phyloP scores from a whole-genome alignment of 129 eudicot genomes.

The Silybum marianum region DNA sequence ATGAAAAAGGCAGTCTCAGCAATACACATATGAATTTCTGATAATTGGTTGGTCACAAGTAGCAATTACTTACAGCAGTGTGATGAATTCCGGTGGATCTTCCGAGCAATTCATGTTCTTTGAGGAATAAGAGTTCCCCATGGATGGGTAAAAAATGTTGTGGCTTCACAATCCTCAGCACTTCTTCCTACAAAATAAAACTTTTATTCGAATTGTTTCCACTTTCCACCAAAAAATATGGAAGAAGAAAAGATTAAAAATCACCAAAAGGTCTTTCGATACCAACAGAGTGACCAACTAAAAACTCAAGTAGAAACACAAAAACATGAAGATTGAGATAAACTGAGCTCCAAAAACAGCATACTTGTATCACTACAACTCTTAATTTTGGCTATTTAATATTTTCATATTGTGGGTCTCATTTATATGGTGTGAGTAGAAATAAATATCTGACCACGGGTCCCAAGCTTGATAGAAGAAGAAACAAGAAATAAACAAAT shows the following conservation, averaged over 20 bases:
- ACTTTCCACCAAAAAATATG: neutral
- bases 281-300: too few relatives aligned
- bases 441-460: neutral
- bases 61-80: slow-evolving; percentile 68
- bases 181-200: slow-evolving; percentile 74
- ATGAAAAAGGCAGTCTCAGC: neutral
- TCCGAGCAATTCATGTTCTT: slow-evolving; percentile 96
- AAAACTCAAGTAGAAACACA: too few relatives aligned
- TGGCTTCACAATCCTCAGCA: slow-evolving; percentile 93
- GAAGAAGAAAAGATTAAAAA: neutral
- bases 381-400: neutral
- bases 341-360: too few relatives aligned
- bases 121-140: slow-evolving; percentile 92
- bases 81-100: slow-evolving; percentile 87
- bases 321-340: too few relatives aligned
- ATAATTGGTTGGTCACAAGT: slow-evolving; percentile 3
- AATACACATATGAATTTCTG: neutral
- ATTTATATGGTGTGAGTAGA: neutral
- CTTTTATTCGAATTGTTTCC: slow-evolving; percentile 5
- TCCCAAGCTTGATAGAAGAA: neutral
- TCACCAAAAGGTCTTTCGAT: neutral
- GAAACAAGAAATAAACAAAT: neutral
- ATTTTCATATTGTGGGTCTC: neutral
- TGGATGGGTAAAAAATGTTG: slow-evolving; percentile 97
- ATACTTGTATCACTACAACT: too few relatives aligned